Conservation (phyloP, 345 rosid genomes). For the Gynandropsis gynandra region DNA sequence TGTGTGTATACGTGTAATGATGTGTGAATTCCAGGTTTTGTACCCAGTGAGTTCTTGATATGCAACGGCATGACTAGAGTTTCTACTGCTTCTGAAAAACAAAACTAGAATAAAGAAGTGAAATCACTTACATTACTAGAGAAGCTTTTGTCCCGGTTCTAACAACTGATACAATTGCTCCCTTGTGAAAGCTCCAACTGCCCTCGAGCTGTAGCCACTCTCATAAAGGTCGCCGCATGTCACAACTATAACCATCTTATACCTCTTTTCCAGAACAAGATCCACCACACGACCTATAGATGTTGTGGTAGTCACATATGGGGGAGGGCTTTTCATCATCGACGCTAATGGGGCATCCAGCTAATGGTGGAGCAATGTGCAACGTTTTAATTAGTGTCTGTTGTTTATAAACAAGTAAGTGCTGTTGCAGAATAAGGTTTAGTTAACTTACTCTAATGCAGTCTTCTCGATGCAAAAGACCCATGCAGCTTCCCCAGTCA, state of each 20-base stretch:
- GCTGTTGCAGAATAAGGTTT: conserved; percentile 7
- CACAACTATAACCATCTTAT: conserved; percentile 56
- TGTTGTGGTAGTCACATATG: conserved; percentile 48
- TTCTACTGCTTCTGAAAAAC: neutral
- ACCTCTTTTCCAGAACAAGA: conserved; percentile 51
- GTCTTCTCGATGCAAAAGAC: conserved; percentile 67
- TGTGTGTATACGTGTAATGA: neutral
- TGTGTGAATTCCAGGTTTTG: neutral
- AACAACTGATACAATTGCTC: conserved; percentile 39
- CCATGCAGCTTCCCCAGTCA: conserved; percentile 62
- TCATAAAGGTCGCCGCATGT: conserved; percentile 30
- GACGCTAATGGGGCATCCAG: conserved; percentile 45
- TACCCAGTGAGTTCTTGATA: conserved; percentile 1
- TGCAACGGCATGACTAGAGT: conserved; percentile 14
- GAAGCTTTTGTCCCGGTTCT: conserved; percentile 26
- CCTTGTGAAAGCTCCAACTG: conserved; percentile 59
- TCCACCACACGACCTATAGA: conserved; percentile 49
- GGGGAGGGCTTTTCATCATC: conserved; percentile 73
- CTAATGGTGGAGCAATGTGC: conserved; percentile 24
- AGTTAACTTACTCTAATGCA: conserved; percentile 43
- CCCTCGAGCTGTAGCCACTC: conserved; percentile 31
- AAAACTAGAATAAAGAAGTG: neutral
- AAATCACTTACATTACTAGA: conserved; percentile 17
- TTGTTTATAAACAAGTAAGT: neutral
- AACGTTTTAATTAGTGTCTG: conserved; percentile 6